phyloP scores from a whole-genome alignment of 2,329 filamentous ascomycete genomes.

The Verticillium longisporum region DNA sequence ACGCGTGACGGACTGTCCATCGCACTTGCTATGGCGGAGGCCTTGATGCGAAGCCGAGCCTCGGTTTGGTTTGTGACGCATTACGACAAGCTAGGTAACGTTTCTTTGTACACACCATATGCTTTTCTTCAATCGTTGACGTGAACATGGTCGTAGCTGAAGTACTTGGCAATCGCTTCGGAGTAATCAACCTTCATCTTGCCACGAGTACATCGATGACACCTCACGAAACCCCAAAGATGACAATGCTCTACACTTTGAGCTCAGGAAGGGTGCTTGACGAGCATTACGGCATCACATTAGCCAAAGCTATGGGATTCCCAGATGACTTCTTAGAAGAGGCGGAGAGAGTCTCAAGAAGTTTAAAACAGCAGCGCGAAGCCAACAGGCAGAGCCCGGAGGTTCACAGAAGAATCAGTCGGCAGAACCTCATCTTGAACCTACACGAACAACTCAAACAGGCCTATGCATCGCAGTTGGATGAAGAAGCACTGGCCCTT shows the following conservation, averaged over 20 bases:
- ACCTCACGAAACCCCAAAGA: conserved; percentile 46
- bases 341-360: conserved; percentile 60
- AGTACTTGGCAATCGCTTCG: conserved; percentile 66
- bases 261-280: conserved; percentile 63
- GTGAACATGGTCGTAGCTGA: conserved; percentile 36
- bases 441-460: conserved; percentile 68
- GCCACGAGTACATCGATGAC: conserved; percentile 55
- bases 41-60: conserved; percentile 70
- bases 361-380: conserved; percentile 51
- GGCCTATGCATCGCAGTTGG: conserved; percentile 57
- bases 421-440: conserved; percentile 66
- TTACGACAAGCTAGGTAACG: conserved; percentile 65
- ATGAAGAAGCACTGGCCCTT: conserved; percentile 51
- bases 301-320: conserved; percentile 70
- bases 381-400: conserved; percentile 52
- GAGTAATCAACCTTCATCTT: conserved; percentile 79
- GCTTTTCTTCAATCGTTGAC: conserved; percentile 4
- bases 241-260: conserved; percentile 87
- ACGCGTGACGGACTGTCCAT: conserved; percentile 84
- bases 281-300: conserved; percentile 74
- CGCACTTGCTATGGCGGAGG: conserved; percentile 83
- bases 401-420: conserved; percentile 50
- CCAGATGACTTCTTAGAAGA: conserved; percentile 59
- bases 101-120: background rate
- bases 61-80: conserved; percentile 93